These are phyloP conservation scores for Secale cereale DNA, from an alignment of 176 grass and related monocot species.

Conservation along the genomic window DNA sequence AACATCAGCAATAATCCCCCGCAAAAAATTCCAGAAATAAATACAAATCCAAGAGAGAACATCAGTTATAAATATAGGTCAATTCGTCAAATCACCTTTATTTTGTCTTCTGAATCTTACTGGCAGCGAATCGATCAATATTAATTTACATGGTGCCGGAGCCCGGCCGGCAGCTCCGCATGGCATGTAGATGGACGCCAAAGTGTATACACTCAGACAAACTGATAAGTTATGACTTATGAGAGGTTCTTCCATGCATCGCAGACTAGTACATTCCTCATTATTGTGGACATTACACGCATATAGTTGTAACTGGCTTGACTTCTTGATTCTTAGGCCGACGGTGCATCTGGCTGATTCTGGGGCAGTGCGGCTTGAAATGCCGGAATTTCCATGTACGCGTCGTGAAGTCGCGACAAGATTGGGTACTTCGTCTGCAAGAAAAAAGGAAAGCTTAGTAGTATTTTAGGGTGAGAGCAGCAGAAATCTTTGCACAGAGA, in stretches of 20 bases:
- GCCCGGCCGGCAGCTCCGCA: no score
- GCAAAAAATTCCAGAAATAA: no score
- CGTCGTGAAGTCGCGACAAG: slow-evolving; percentile 53
- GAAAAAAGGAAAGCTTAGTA: slow-evolving; percentile 22
- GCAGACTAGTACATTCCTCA: neutral
- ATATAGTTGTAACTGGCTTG: neutral
- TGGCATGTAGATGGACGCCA: no score
- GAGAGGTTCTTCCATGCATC: neutral
- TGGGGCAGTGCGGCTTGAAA: slow-evolving; percentile 67
- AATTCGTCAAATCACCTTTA: no score
- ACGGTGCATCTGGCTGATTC: slow-evolving; percentile 66
- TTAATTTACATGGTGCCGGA: no score
- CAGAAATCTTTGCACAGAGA: neutral
- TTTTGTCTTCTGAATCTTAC: no score
- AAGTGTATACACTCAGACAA: neutral
- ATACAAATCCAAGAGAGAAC: no score
- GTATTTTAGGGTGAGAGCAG: neutral
- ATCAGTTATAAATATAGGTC: no score
- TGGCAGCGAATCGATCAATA: no score
- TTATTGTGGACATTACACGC: neutral
- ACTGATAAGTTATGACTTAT: neutral
- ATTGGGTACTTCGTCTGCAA: slow-evolving; percentile 65
- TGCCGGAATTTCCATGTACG: slow-evolving; percentile 58
- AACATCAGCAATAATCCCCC: neutral
- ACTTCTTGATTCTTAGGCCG: slow-evolving; percentile 2